Conservation (phyloP, 2,329 filamentous ascomycete genomes). For the Colletotrichum tofieldiae region DNA sequence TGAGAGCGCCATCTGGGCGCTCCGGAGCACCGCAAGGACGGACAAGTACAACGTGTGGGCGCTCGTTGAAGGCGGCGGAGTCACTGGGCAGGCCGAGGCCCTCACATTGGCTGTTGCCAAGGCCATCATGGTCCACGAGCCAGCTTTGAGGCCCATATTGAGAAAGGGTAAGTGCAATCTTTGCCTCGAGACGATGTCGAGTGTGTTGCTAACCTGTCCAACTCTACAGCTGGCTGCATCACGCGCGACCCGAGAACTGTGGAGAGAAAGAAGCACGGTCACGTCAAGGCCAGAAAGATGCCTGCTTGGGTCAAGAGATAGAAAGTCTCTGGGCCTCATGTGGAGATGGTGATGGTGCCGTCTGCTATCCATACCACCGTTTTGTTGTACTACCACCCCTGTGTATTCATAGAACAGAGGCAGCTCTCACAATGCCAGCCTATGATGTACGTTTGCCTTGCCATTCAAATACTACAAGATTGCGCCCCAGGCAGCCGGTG, state of each 20-base stretch:
- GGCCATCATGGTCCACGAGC: constrained; percentile 91
- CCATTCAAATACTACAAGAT: background rate
- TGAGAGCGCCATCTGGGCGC: constrained; percentile 92
- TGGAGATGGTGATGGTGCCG: background rate
- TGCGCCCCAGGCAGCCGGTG: background rate
- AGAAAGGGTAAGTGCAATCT: constrained; percentile 81
- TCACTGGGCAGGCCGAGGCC: constrained; percentile 95
- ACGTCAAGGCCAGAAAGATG: constrained; percentile 97
- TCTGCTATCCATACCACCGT: constrained; percentile 4
- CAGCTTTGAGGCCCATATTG: constrained; percentile 88
- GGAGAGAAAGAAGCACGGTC: constrained; percentile 98
- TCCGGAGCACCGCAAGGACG: constrained; percentile 85
- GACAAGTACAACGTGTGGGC: constrained; percentile 99
- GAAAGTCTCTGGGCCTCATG: constrained; percentile 39
- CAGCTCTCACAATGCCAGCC: constrained; percentile 38
- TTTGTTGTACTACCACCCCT: constrained; percentile 37
- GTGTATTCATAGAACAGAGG: constrained; percentile 43
- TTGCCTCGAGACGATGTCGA: background rate
- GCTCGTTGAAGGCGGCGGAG: constrained; percentile 86
- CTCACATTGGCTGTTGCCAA: constrained; percentile 92
- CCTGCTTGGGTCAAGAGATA: constrained; percentile 96
- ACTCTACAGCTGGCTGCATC: constrained; percentile 84
- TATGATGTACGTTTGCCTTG: constrained; percentile 31
- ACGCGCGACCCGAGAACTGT: constrained; percentile 93
- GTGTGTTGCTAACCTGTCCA: constrained; percentile 59